These are phyloP conservation scores for Brassica cretica DNA, from an alignment of 345 rosid species.

Conservation along the genomic window DNA sequence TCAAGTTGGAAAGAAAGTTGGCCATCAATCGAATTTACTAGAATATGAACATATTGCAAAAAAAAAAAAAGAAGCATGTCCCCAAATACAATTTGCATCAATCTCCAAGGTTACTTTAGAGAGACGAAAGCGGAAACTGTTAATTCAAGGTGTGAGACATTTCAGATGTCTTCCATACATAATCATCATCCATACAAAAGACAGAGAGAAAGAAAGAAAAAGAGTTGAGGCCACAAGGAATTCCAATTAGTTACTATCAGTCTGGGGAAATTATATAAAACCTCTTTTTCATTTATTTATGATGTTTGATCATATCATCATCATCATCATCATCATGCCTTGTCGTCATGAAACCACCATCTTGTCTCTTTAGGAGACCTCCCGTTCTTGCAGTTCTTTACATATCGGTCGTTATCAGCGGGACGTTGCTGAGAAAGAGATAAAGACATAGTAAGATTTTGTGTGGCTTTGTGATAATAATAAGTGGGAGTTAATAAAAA, in stretches of 20 bases:
- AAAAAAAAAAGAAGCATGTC: neutral
- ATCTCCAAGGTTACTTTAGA: neutral
- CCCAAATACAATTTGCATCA: neutral
- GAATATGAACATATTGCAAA: neutral
- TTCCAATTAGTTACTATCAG: constrained; percentile 12
- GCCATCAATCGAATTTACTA: neutral
- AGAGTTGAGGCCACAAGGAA: neutral
- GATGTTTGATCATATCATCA: constrained; percentile 18
- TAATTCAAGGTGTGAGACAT: constrained; percentile 1
- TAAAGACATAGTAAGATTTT: neutral
- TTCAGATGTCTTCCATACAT: neutral
- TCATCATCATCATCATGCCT: constrained; percentile 54
- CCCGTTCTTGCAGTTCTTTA: constrained; percentile 93
- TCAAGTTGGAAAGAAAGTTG: neutral
- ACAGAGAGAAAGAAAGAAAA: neutral
- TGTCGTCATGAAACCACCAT: constrained; percentile 99
- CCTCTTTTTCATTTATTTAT: constrained; percentile 2
- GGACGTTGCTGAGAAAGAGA: constrained; percentile 78
- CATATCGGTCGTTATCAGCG: constrained; percentile 91
- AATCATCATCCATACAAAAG: neutral
- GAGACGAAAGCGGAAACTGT: neutral
- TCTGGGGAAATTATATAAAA: constrained; percentile 18
- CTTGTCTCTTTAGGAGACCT: constrained; percentile 98
- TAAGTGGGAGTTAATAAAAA: neutral
- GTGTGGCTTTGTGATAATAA: neutral